phyloP scores from a whole-genome alignment of 2,329 filamentous ascomycete genomes.

The Phaeophleospora eucalypticola region DNA sequence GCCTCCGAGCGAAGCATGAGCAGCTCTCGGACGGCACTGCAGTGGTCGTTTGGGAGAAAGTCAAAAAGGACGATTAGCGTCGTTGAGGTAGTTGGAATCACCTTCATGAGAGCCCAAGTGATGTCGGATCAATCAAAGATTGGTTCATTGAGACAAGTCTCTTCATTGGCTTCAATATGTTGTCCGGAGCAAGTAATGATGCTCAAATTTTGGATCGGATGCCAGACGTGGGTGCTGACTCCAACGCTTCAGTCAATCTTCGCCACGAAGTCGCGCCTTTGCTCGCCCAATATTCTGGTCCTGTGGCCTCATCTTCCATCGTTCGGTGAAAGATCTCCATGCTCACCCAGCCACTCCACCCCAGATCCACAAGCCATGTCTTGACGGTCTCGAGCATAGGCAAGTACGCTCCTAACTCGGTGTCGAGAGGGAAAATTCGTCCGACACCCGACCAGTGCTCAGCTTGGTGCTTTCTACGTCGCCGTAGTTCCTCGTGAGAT shows the following conservation, averaged over 20 bases:
- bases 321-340: slow-evolving; percentile 6
- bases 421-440: slow-evolving; percentile 5
- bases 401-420: slow-evolving; percentile 6
- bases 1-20: slow-evolving; percentile 3
- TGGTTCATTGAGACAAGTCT: no score
- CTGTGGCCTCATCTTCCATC: slow-evolving; percentile 1
- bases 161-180: no score
- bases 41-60: slow-evolving; percentile 3
- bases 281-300: slow-evolving; percentile 1
- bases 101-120: no score
- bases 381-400: slow-evolving; percentile 5
- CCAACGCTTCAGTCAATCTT: slow-evolving; percentile 10
- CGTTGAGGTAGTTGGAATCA: no score
- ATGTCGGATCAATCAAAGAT: no score
- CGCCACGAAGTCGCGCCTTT: neutral
- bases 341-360: slow-evolving; percentile 1
- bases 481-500: neutral
- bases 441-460: slow-evolving; percentile 9
- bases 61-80: no score
- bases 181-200: no score
- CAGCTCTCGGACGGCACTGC: slow-evolving; percentile 1
- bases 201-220: neutral
- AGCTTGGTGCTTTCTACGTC: neutral
- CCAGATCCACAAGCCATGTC: slow-evolving; percentile 4
- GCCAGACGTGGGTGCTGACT: neutral